Evolutionary conservation across 768 basidiomycete genomes (phyloP).

Genomic region (Tylopilus felleus): DNA sequence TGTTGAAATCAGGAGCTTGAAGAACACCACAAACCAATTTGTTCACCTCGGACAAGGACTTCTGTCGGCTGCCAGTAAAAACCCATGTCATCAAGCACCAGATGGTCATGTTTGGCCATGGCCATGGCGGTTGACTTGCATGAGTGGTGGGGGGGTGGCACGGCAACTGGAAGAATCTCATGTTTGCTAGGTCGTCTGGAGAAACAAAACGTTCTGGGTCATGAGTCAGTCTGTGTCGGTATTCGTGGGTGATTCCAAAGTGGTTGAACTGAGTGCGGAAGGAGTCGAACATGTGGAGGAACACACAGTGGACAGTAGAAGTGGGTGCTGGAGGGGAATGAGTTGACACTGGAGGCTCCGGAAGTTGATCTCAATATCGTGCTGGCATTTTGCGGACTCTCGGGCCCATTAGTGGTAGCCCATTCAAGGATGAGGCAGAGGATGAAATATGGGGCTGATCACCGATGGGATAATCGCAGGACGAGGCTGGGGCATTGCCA

Average conservation of each 20-base stretch:
- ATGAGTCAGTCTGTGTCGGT: neutral
- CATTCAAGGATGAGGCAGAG: neutral
- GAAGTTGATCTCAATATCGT: neutral
- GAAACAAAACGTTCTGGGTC: neutral
- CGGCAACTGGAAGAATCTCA: too few relatives aligned
- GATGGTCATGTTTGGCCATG: slow-evolving; percentile 12
- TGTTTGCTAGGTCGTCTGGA: neutral
- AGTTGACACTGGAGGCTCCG: neutral
- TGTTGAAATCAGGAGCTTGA: slow-evolving; percentile 3
- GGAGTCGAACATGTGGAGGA: neutral
- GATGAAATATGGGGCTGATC: too few relatives aligned
- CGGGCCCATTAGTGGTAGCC: neutral
- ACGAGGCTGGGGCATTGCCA: too few relatives aligned
- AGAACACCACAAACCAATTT: neutral
- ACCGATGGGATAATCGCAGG: too few relatives aligned
- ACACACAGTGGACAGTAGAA: neutral
- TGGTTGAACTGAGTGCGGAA: neutral
- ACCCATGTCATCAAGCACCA: slow-evolving; percentile 12
- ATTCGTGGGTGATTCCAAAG: neutral
- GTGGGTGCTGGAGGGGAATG: neutral
- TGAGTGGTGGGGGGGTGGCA: neutral
- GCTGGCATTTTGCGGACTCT: neutral
- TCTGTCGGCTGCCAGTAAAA: slow-evolving; percentile 1
- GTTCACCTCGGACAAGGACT: neutral
- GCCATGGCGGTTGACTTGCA: slow-evolving; percentile 4